Conservation (phyloP, 2,329 filamentous ascomycete species). For the Fusarium sp. region DNA sequence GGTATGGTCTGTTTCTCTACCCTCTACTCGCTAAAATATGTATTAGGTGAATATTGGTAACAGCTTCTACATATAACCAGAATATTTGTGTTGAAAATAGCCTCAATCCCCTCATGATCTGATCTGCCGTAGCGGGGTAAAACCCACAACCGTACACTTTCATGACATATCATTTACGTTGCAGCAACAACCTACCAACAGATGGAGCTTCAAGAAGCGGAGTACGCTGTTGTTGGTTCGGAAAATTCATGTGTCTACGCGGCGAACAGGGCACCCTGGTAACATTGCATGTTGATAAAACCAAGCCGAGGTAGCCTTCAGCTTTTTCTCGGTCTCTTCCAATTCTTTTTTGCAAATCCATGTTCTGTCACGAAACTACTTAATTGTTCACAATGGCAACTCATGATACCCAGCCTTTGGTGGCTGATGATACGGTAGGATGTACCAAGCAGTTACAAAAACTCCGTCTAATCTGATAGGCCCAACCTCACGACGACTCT, state of each 20-base stretch:
- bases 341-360: too few relatives aligned
- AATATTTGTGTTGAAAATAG: background rate
- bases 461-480: background rate
- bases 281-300: background rate
- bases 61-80: too few relatives aligned
- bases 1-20: too few relatives aligned
- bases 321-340: background rate
- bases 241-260: slow-evolving; percentile 3
- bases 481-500: background rate
- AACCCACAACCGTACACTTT: background rate
- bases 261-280: background rate
- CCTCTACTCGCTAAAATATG: too few relatives aligned
- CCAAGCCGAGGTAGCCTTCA: background rate
- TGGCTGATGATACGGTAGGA: slow-evolving; percentile 12
- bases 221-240: background rate
- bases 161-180: background rate
- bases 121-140: background rate
- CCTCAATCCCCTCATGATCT: background rate
- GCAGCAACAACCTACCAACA: background rate
- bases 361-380: accelerated
- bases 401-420: background rate
- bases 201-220: background rate
- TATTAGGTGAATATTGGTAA: too few relatives aligned
- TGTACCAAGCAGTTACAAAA: accelerated
- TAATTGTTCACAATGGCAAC: background rate